phyloP scores from a whole-genome alignment of 208 protist genomes.

The Trypanosoma mega region DNA sequence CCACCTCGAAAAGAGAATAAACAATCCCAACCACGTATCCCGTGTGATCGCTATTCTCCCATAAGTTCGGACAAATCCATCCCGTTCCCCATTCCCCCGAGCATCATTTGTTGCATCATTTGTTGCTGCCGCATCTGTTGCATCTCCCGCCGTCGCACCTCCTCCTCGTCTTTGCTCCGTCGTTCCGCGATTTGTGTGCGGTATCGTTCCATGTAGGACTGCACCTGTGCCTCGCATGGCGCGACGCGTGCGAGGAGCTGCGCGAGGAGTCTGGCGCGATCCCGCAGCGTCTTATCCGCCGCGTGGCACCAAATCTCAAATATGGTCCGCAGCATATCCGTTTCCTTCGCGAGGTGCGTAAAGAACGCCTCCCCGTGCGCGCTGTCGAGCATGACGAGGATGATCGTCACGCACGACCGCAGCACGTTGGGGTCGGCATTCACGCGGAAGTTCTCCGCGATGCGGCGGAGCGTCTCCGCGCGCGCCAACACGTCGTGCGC shows the following conservation, averaged over 20 bases:
- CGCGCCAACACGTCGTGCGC: conserved; percentile 61
- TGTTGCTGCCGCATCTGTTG: conserved; percentile 81
- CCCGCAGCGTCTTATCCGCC: conserved; percentile 58
- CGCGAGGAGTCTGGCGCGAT: conserved; percentile 65
- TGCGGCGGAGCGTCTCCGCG: conserved; percentile 51
- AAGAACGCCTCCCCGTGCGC: conserved; percentile 59
- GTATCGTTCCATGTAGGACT: conserved; percentile 58
- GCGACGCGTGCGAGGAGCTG: conserved; percentile 55
- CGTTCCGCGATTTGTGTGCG: conserved; percentile 73
- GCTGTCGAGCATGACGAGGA: conserved; percentile 73
- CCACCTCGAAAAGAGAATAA: too few relatives aligned
- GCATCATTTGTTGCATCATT: conserved; percentile 88
- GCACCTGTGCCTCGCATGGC: conserved; percentile 31
- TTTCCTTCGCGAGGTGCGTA: conserved; percentile 35
- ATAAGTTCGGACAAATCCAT: conserved; percentile 16
- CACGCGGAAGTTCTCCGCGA: conserved; percentile 54
- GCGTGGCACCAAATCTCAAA: conserved; percentile 79
- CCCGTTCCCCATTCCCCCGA: conserved; percentile 70
- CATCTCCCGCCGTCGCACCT: conserved; percentile 68
- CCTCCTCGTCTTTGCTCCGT: conserved; percentile 72
- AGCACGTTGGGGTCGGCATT: conserved; percentile 44
- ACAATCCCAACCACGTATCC: too few relatives aligned
- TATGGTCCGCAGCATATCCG: conserved; percentile 49
- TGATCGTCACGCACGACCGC: conserved; percentile 67
- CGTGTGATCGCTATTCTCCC: too few relatives aligned